Evolutionary conservation across 2,329 filamentous ascomycete species (phyloP).

Genomic region (Botrytis byssoidea): DNA sequence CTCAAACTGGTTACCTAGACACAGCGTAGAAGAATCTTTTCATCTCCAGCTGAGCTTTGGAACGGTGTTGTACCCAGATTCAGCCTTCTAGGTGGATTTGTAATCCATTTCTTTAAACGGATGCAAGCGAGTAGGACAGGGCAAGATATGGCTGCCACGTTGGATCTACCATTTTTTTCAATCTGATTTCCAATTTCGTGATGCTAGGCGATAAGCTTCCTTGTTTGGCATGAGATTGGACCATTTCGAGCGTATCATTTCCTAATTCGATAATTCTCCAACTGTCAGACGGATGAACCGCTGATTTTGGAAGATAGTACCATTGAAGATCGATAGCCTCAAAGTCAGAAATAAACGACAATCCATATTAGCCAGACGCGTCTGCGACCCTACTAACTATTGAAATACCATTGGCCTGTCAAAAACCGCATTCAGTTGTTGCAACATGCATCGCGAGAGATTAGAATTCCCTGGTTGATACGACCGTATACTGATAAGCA

Average conservation of each 20-base stretch:
- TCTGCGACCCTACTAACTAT: neutral
- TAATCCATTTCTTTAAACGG: neutral
- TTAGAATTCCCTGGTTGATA: neutral
- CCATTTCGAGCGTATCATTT: slow-evolving; percentile 9
- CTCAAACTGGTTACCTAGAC: neutral
- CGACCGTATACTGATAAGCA: slow-evolving; percentile 1
- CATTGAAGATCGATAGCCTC: slow-evolving; percentile 11
- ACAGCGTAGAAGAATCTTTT: neutral
- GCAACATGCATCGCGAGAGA: neutral
- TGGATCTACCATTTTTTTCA: neutral
- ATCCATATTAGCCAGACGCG: neutral
- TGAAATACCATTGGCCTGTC: neutral
- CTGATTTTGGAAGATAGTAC: neutral
- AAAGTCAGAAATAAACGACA: neutral
- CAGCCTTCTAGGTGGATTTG: neutral
- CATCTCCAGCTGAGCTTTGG: slow-evolving; percentile 3
- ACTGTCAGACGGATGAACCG: neutral
- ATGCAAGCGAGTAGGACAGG: slow-evolving; percentile 10
- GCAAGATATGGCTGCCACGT: slow-evolving; percentile 6
- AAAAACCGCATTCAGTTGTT: neutral
- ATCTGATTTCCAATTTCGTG: neutral
- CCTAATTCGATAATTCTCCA: neutral
- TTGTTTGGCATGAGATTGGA: neutral
- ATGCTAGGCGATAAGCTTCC: neutral
- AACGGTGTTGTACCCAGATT: neutral